phyloP scores from a whole-genome alignment of 805 yeast genomes.

The Blastobotrys parvus region DNA sequence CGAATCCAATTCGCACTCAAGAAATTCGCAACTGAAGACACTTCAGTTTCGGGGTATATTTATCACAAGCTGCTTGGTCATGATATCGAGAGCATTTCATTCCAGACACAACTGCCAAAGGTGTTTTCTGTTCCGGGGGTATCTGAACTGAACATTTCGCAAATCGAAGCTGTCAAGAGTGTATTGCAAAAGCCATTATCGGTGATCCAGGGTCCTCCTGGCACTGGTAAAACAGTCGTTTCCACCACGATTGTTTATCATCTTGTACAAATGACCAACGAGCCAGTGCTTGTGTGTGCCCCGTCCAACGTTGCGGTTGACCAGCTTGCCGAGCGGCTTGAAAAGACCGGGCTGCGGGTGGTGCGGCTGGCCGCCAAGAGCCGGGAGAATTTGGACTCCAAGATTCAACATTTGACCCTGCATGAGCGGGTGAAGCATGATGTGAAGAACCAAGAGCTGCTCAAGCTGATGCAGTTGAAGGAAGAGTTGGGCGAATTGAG shows the following conservation, averaged over 20 bases:
- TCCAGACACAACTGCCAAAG: constrained; percentile 45
- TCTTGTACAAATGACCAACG: constrained; percentile 50
- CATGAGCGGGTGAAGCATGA: constrained; percentile 45
- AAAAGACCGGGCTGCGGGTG: constrained; percentile 63
- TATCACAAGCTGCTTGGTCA: constrained; percentile 78
- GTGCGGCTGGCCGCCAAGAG: constrained; percentile 69
- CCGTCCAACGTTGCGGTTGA: constrained; percentile 95
- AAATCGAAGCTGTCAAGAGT: constrained; percentile 62
- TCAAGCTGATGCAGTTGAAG: constrained; percentile 48
- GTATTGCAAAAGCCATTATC: constrained; percentile 68
- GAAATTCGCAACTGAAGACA: constrained; percentile 58
- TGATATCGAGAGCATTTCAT: constrained; percentile 47
- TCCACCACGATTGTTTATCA: constrained; percentile 84
- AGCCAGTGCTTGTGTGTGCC: constrained; percentile 77
- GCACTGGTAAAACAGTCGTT: constrained; percentile 92
- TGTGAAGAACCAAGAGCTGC: constrained; percentile 34
- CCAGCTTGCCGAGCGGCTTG: constrained; percentile 70
- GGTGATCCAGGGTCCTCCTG: constrained; percentile 92
- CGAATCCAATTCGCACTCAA: constrained; percentile 78
- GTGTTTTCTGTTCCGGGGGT: constrained; percentile 57
- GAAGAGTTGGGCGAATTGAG: constrained; percentile 65
- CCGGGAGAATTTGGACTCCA: constrained; percentile 71
- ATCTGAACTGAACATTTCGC: constrained; percentile 67
- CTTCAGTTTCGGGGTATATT: constrained; percentile 63
- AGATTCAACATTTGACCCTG: constrained; percentile 49